These are phyloP conservation scores for Plasmopara muralis DNA, from an alignment of 352 stramenopile species.

Conservation along the genomic window DNA sequence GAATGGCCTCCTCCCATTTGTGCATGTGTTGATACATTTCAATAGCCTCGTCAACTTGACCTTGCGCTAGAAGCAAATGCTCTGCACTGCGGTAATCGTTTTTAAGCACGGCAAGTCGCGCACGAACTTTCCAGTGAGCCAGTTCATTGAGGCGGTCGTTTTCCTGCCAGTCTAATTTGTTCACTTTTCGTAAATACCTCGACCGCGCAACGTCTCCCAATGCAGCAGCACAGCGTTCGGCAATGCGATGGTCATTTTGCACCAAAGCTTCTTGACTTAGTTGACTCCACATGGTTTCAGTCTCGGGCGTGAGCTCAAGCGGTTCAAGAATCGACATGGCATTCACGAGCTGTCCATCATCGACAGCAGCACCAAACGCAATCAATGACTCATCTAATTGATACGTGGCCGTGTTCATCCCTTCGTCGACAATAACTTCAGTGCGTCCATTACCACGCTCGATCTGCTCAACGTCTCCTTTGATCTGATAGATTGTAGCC, in stretches of 20 bases:
- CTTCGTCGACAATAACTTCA: slow-evolving; percentile 94
- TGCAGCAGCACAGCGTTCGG: slow-evolving; percentile 86
- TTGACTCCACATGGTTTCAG: slow-evolving; percentile 92
- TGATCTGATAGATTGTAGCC: slow-evolving; percentile 92
- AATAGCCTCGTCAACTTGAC: slow-evolving; percentile 90
- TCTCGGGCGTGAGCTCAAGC: slow-evolving; percentile 88
- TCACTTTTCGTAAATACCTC: slow-evolving; percentile 85
- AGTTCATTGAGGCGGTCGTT: slow-evolving; percentile 66
- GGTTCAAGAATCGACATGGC: slow-evolving; percentile 92
- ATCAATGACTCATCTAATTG: slow-evolving; percentile 92
- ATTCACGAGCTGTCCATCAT: slow-evolving; percentile 85
- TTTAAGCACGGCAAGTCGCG: slow-evolving; percentile 76
- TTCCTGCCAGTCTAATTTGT: slow-evolving; percentile 86
- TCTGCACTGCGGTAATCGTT: slow-evolving; percentile 89
- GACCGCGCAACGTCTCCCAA: slow-evolving; percentile 87
- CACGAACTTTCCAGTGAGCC: slow-evolving; percentile 84
- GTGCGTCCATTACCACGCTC: slow-evolving; percentile 88
- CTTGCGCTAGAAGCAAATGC: slow-evolving; percentile 87
- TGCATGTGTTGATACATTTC: slow-evolving; percentile 93
- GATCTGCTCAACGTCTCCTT: slow-evolving; percentile 93
- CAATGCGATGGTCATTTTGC: slow-evolving; percentile 86
- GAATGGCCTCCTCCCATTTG: slow-evolving; percentile 93
- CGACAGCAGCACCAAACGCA: slow-evolving; percentile 90
- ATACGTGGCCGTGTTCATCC: slow-evolving; percentile 90
- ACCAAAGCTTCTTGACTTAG: slow-evolving; percentile 80